Evolutionary conservation across 371 early-diverging fungal genomes (phyloP).

Genomic region (Mortierella sp.): DNA sequence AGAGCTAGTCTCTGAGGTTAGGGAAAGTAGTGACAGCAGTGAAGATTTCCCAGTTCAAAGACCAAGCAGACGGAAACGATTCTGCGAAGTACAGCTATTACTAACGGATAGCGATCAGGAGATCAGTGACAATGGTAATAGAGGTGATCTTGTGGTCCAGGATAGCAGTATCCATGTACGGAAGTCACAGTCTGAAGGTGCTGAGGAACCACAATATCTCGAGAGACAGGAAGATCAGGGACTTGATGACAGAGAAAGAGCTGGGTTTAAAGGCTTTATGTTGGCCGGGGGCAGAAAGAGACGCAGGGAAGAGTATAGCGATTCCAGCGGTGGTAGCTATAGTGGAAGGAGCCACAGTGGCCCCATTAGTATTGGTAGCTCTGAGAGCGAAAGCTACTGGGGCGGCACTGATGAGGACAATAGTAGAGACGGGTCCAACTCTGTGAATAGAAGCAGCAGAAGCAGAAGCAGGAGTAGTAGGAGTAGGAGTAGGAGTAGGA

Average conservation of each 20-base stretch:
- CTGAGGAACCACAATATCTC: neutral
- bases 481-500: neutral
- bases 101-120: neutral
- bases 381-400: neutral
- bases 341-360: neutral
- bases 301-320: neutral
- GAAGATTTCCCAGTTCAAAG: neutral
- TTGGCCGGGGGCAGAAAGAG: neutral
- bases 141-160: neutral
- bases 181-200: neutral
- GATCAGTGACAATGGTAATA: neutral
- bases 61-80: neutral
- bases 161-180: neutral
- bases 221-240: neutral
- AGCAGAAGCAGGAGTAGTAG: neutral
- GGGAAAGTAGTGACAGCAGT: neutral
- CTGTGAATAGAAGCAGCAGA: neutral
- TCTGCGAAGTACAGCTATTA: neutral
- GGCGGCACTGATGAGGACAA: neutral
- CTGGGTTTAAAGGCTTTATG: neutral
- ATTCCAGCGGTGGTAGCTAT: neutral
- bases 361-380: neutral
- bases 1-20: neutral
- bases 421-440: neutral
- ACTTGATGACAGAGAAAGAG: neutral